phyloP scores from a whole-genome alignment of 192 early-diverging fungal genomes.

The Coemansia sp. region DNA sequence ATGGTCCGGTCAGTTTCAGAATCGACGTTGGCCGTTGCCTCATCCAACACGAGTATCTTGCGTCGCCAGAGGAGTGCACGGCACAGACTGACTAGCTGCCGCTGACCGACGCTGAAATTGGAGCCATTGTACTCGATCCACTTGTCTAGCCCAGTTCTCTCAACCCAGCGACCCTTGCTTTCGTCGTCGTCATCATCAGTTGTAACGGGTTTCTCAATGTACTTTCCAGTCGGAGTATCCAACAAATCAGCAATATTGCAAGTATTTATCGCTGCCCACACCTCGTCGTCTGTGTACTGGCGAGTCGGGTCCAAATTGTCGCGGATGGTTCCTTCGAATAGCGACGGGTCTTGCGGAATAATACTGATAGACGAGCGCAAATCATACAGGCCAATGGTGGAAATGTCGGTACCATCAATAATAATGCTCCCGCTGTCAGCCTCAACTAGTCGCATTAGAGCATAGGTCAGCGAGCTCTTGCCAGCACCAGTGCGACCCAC shows the following conservation, averaged over 20 bases:
- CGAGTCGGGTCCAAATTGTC: slow-evolving; percentile 72
- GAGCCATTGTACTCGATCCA: slow-evolving; percentile 52
- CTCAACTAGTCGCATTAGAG: slow-evolving; percentile 72
- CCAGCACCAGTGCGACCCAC: slow-evolving; percentile 87
- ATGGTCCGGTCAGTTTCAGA: slow-evolving; percentile 63
- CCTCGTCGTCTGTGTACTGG: slow-evolving; percentile 58
- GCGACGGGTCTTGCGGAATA: slow-evolving; percentile 71
- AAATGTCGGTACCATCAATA: slow-evolving; percentile 67
- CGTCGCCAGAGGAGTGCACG: slow-evolving; percentile 67
- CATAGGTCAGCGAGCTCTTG: slow-evolving; percentile 63
- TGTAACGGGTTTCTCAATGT: background rate
- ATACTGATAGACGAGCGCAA: slow-evolving; percentile 64
- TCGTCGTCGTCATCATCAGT: background rate
- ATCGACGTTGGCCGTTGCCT: slow-evolving; percentile 68
- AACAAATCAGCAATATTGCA: slow-evolving; percentile 30
- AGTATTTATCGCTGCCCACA: slow-evolving; percentile 67
- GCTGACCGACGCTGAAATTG: slow-evolving; percentile 75
- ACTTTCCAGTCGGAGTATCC: slow-evolving; percentile 34
- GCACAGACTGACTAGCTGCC: slow-evolving; percentile 62
- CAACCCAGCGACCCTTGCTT: background rate
- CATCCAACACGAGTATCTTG: slow-evolving; percentile 77
- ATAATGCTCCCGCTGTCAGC: slow-evolving; percentile 55
- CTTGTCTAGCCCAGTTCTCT: slow-evolving; percentile 18
- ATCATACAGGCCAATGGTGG: slow-evolving; percentile 58
- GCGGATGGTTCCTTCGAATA: slow-evolving; percentile 68